A percentile compares a stretch with the other conserved stretches of the same genome.
Evolutionary conservation across 805 yeast genomes (phyloP).

Genomic region (Zygosaccharomyces lentus): DNA sequence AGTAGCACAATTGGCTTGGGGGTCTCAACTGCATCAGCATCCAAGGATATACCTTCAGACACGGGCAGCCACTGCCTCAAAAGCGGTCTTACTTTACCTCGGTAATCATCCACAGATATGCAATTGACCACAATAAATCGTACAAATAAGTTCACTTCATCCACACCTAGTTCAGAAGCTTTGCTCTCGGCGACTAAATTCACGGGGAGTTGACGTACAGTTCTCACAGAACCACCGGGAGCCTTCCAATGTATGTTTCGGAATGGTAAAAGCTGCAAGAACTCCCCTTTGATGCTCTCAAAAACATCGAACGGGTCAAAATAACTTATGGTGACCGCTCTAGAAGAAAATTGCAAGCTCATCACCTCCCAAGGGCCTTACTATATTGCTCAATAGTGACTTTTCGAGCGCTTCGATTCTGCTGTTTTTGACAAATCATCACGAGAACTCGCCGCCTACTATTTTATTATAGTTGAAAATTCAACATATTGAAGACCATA

Average conservation of each 20-base stretch:
- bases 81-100: conserved; percentile 75
- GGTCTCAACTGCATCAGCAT: not conserved
- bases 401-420: not conserved
- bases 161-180: conserved; percentile 2
- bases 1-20: conserved; percentile 26
- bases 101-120: conserved; percentile 66
- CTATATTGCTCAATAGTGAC: not conserved
- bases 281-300: conserved; percentile 29
- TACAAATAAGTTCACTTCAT: conserved; percentile 44
- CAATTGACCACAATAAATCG: conserved; percentile 66
- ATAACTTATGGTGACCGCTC: conserved; percentile 25
- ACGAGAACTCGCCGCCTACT: conserved; percentile 1
- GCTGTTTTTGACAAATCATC: conserved; percentile 2
- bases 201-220: conserved; percentile 24
- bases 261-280: conserved; percentile 28
- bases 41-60: conserved; percentile 6
- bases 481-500: not conserved
- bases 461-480: not conserved
- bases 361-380: not conserved
- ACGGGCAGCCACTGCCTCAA: conserved; percentile 70
- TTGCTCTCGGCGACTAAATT: conserved; percentile 20
- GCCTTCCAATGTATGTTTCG: conserved; percentile 34
- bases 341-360: conserved; percentile 5
- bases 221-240: conserved; percentile 23
- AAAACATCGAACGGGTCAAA: conserved; percentile 37